Conservation (phyloP, 345 rosid species). For the Gossypium sturtianum region DNA sequence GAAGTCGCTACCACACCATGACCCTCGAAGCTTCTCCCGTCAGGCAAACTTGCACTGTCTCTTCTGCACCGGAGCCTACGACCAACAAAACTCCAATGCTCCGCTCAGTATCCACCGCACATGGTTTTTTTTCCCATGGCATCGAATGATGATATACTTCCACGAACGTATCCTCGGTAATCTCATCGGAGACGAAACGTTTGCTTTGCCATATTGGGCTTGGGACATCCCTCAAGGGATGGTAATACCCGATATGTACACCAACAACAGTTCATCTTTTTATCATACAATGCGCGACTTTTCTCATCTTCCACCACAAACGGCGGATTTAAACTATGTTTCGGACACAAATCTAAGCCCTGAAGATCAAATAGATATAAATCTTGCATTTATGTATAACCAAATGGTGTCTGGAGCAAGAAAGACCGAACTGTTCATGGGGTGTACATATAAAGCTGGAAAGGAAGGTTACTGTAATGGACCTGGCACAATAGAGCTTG, state of each 20-base stretch:
- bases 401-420: slow-evolving; percentile 17
- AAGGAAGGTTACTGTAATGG: not conserved
- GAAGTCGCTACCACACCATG: slow-evolving; percentile 16
- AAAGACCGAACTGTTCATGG: slow-evolving; percentile 5
- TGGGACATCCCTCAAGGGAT: slow-evolving; percentile 21
- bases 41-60: slow-evolving; percentile 15
- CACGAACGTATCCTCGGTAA: slow-evolving; percentile 12
- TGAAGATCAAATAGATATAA: not conserved
- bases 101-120: slow-evolving; percentile 3
- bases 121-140: slow-evolving; percentile 17
- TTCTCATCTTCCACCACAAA: not conserved
- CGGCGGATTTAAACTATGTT: not conserved
- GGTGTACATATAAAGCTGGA: slow-evolving; percentile 5
- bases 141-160: slow-evolving; percentile 15
- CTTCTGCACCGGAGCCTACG: slow-evolving; percentile 13
- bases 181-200: slow-evolving; percentile 13
- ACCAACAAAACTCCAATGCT: not conserved
- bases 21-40: slow-evolving; percentile 16
- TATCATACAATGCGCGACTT: slow-evolving; percentile 4
- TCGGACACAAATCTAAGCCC: not conserved
- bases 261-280: not conserved
- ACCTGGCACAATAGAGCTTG: slow-evolving; percentile 6
- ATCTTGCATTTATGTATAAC: slow-evolving; percentile 9
- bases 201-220: slow-evolving; percentile 18
- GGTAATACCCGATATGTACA: slow-evolving; percentile 3